Evolutionary conservation across 2,329 filamentous ascomycete genomes (phyloP).

Genomic region (Chaetomiaceae sp.): DNA sequence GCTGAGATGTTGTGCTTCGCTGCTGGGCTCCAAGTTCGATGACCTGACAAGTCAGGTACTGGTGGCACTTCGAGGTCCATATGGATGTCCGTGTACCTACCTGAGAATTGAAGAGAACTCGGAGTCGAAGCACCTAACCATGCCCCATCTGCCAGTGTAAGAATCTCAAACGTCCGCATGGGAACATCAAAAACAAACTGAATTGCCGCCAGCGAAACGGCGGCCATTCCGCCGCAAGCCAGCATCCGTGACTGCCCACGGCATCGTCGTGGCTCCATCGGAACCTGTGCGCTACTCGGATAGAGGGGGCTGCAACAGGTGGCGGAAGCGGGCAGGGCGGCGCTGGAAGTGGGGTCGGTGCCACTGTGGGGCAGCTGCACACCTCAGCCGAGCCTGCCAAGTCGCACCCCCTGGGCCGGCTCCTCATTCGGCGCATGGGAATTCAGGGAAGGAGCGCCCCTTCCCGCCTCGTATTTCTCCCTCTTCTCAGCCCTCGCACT

Average conservation of each 20-base stretch:
- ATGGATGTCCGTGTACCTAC: too few relatives aligned
- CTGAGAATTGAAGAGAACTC: too few relatives aligned
- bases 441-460: slow-evolving; percentile 20
- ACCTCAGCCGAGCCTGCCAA: slow-evolving; percentile 2
- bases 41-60: too few relatives aligned
- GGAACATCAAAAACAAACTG: background rate
- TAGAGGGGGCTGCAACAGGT: slow-evolving; percentile 9
- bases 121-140: background rate
- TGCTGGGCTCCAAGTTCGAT: too few relatives aligned
- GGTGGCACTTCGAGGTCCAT: too few relatives aligned
- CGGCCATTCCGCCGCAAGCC: background rate
- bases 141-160: slow-evolving; percentile 13
- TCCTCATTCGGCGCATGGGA: slow-evolving; percentile 25
- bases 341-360: slow-evolving; percentile 1
- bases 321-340: slow-evolving; percentile 3
- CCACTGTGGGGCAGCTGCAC: slow-evolving; percentile 8
- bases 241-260: background rate
- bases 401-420: slow-evolving; percentile 12
- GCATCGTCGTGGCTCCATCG: slow-evolving; percentile 21
- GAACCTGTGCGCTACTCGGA: slow-evolving; percentile 8
- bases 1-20: background rate
- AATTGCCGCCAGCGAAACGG: slow-evolving; percentile 1
- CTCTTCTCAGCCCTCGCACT: slow-evolving; percentile 14
- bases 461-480: slow-evolving; percentile 29
- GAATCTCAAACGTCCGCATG: background rate